Conservation (phyloP, 441 rosid species). For the Populus tomentosa region DNA sequence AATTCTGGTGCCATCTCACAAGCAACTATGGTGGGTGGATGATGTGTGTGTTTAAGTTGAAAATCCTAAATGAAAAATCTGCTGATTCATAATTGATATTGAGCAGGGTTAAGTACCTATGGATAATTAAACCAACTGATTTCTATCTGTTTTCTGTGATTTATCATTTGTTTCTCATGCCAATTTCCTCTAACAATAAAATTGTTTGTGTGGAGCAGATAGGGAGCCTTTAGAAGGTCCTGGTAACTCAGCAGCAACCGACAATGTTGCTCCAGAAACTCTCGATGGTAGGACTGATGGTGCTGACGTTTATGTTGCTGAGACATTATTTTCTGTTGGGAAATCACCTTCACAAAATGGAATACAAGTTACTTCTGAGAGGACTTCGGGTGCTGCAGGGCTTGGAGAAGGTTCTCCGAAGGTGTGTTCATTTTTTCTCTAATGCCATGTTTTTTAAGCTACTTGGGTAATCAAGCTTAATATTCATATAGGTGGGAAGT, state of each 20-base stretch:
- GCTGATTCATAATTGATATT: not conserved
- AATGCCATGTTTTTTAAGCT: not conserved
- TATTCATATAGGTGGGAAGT: not conserved
- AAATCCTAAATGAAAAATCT: not conserved
- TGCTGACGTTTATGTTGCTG: slow-evolving; percentile 28
- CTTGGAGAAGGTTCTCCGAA: slow-evolving; percentile 96
- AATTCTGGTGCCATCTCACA: not conserved
- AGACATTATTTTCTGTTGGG: slow-evolving; percentile 46
- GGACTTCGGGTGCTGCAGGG: slow-evolving; percentile 51
- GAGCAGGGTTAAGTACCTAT: not conserved
- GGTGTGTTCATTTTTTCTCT: slow-evolving; percentile 34
- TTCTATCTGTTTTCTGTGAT: not conserved
- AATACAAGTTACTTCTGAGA: slow-evolving; percentile 34
- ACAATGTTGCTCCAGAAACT: slow-evolving; percentile 29
- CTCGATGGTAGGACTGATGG: slow-evolving; percentile 33
- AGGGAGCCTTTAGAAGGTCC: slow-evolving; percentile 20
- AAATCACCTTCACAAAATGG: slow-evolving; percentile 54
- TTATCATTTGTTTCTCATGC: slow-evolving; percentile 2
- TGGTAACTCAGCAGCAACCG: slow-evolving; percentile 20
- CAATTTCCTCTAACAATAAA: slow-evolving; percentile 1
- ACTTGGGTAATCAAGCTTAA: not conserved
- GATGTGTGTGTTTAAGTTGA: not conserved
- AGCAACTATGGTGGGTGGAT: not conserved
- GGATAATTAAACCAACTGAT: not conserved
- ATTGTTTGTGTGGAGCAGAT: slow-evolving; percentile 21